These are phyloP conservation scores for Verticillium nubilum DNA, from an alignment of 2,329 filamentous ascomycete species.

Conservation along the genomic window DNA sequence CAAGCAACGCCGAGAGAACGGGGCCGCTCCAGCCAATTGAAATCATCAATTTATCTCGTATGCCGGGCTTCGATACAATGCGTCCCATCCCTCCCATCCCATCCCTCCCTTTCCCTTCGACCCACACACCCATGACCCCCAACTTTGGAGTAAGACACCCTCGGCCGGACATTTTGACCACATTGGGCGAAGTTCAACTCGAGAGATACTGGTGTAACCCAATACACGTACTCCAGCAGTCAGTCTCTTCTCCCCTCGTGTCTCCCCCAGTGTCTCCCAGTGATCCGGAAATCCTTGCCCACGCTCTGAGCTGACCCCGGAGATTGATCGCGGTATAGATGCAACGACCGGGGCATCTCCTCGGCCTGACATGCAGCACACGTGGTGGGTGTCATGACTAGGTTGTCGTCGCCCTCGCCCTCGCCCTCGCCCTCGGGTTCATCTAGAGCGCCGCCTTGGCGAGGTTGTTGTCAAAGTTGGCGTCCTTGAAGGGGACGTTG, in stretches of 20 bases:
- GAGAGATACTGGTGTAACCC: neutral
- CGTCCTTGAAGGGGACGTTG: constrained; percentile 29
- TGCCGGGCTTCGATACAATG: neutral
- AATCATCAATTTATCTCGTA: neutral
- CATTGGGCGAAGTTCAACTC: neutral
- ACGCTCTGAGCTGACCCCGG: no score
- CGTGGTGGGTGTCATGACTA: no score
- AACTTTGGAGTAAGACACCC: neutral
- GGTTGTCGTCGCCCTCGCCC: no score
- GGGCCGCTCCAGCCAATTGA: neutral
- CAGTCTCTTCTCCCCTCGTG: no score
- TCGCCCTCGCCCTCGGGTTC: neutral
- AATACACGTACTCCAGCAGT: no score
- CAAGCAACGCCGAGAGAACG: neutral
- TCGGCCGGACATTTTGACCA: neutral
- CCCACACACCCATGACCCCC: neutral
- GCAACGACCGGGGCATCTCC: no score
- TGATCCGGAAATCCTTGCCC: no score
- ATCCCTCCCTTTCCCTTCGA: neutral
- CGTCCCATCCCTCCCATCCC: neutral
- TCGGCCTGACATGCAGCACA: no score
- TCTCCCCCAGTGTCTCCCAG: no score
- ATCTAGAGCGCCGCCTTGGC: constrained; percentile 8
- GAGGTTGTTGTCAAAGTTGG: constrained; percentile 11
- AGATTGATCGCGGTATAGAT: no score